Percentiles rank a stretch among this genome's conserved stretches.
Conservation (phyloP, 176 grass and related monocot genomes). For the Typha latifolia region DNA sequence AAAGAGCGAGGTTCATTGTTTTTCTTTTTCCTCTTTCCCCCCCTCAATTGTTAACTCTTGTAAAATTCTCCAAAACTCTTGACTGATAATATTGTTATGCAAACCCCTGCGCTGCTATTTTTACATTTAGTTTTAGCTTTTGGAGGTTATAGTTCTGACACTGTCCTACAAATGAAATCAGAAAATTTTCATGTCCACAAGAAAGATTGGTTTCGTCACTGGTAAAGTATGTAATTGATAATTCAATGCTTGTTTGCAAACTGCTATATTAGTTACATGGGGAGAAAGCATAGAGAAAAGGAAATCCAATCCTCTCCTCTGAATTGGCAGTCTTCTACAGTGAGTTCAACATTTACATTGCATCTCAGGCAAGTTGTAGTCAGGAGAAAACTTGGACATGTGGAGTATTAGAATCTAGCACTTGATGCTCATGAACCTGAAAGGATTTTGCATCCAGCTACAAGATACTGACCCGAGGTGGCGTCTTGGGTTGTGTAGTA, state of each 20-base stretch:
- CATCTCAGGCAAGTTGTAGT: too few relatives aligned
- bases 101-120: neutral
- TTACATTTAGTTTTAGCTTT: neutral
- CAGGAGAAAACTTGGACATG: too few relatives aligned
- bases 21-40: constrained; percentile 5
- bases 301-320: too few relatives aligned
- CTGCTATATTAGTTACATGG: neutral
- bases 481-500: constrained; percentile 66
- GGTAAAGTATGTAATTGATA: neutral
- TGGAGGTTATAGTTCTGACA: neutral
- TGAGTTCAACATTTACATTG: too few relatives aligned
- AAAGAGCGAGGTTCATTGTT: neutral
- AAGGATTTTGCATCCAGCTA: constrained; percentile 39
- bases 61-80: neutral
- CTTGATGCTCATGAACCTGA: constrained; percentile 6
- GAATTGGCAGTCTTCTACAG: too few relatives aligned
- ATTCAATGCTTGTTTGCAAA: neutral
- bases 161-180: neutral
- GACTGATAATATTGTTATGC: neutral
- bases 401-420: too few relatives aligned
- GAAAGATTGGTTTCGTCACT: neutral
- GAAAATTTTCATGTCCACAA: neutral
- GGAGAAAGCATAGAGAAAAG: too few relatives aligned
- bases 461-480: constrained; percentile 56
- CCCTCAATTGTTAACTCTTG: neutral